phyloP scores from a whole-genome alignment of 2,329 filamentous ascomycete genomes.

The Xylariaceae sp. region DNA sequence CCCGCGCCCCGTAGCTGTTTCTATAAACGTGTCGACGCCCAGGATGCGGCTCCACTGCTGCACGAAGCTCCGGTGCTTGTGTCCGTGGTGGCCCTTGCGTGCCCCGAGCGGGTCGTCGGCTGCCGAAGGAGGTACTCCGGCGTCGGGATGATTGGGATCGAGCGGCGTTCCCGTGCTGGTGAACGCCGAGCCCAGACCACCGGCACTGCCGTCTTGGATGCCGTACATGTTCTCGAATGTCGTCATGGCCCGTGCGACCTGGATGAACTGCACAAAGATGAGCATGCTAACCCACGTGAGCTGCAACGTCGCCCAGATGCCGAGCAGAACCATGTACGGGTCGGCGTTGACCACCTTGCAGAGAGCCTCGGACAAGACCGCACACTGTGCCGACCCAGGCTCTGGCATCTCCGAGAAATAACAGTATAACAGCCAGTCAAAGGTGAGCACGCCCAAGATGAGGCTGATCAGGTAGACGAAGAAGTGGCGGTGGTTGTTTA shows the following conservation, averaged over 20 bases:
- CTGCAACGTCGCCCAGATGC: constrained; percentile 76
- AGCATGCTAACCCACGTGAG: constrained; percentile 97
- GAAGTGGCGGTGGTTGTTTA: constrained; percentile 96
- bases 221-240: constrained; percentile 96
- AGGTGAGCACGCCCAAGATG: constrained; percentile 66
- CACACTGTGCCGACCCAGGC: constrained; percentile 56
- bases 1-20: constrained; percentile 79
- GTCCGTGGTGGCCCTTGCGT: constrained; percentile 37
- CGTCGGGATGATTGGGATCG: constrained; percentile 58
- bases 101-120: constrained; percentile 36
- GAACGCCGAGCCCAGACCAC: constrained; percentile 61
- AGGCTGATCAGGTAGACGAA: constrained; percentile 81
- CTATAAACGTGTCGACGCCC: constrained; percentile 88
- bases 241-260: constrained; percentile 87
- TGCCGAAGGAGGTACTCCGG: constrained; percentile 42
- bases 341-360: constrained; percentile 77
- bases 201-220: constrained; percentile 54
- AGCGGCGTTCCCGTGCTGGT: constrained; percentile 73
- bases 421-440: constrained; percentile 66
- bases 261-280: constrained; percentile 85
- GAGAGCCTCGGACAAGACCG: constrained; percentile 66
- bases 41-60: constrained; percentile 78
- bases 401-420: constrained; percentile 60
- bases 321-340: constrained; percentile 74
- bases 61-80: constrained; percentile 60